These are phyloP conservation scores for Yarrowia sp. DNA, from an alignment of 805 yeast genomes.

Conservation along the genomic window DNA sequence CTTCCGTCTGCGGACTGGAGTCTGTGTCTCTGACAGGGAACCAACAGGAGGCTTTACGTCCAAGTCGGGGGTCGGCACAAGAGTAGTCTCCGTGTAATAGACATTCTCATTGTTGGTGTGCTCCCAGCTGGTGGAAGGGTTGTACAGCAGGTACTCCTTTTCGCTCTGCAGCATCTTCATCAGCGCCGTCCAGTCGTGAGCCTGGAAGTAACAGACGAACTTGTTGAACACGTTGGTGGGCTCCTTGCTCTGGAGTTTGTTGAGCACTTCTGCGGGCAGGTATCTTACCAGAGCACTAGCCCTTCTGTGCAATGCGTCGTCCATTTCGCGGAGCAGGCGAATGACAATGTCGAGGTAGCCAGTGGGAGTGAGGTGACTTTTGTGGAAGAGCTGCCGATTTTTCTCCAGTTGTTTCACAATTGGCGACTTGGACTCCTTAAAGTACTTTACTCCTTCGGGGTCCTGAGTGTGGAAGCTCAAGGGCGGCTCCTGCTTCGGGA, in stretches of 20 bases:
- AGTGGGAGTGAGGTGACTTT: not conserved
- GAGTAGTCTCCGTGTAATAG: not conserved
- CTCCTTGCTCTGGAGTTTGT: not conserved
- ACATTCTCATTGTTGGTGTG: not conserved
- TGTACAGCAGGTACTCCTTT: not conserved
- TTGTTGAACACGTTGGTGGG: not conserved
- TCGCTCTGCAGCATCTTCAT: not conserved
- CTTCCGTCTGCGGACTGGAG: not conserved
- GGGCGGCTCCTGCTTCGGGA: not conserved
- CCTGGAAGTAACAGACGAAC: not conserved
- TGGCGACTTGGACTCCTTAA: not conserved
- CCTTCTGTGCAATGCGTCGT: not conserved
- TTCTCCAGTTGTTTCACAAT: not conserved
- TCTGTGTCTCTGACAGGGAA: not conserved
- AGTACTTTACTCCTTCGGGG: not conserved
- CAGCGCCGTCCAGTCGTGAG: not conserved
- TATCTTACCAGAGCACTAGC: slow-evolving; percentile 5
- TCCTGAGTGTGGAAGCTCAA: not conserved
- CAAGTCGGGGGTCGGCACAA: not conserved
- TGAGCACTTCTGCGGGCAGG: not conserved
- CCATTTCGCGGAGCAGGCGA: not conserved
- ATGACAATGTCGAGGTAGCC: not conserved
- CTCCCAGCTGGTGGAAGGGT: not conserved
- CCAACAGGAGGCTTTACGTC: not conserved
- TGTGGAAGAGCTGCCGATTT: not conserved